Evolutionary conservation across 257 asterid genomes (phyloP), one percentile per base, ranked within the genome.

Genomic region (Solanum pinnatisectum): DNA sequence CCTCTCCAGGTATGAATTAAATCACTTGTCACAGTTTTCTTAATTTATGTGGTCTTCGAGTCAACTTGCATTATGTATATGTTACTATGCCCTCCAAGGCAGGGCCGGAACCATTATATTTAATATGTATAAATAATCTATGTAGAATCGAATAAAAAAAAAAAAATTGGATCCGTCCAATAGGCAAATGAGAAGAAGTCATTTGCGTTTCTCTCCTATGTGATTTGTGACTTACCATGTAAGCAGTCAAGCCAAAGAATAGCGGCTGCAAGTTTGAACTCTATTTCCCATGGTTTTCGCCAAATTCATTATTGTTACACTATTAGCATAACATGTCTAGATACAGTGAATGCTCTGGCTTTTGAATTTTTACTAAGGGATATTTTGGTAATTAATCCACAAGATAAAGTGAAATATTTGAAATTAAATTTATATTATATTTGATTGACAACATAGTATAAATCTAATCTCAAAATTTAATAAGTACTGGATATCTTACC

Each of bases 1-100:
- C 90, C 95, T 63, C 86, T 95, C 35, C 92, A 93, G 96, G 98
- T 95, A 89, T n/a, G 10, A 39, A 52, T 46, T 5, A 52, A 13
- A 56, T 63, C 60, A 60, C 9, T 13, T 85, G 11, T 25, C 44
- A 16, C 67, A 65, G 2, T 71, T 85, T 59, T 18, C 30, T 22
- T 42, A 25, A 4, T 40, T 40, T 42, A 6, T 0, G 12, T 77
- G 3, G 16, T 0, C 16, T 79, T 30, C 40, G 10, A 12, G 10
- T 15, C 8, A 79, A 1, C 5, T 42, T 15, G 10, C 16, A 2
- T 1, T 59, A 59, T 56, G 4, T 35, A 36, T 18, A 35, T 10
- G 9, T 35, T 33, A 73, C 25, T 71, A 20, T 46, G 56, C 56
- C 20, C 7, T 14, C 7, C 56, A 1, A 46, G 56, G 56, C n/a